Conservation (phyloP, 768 basidiomycete genomes). For the Kwoniella bestiolae region DNA sequence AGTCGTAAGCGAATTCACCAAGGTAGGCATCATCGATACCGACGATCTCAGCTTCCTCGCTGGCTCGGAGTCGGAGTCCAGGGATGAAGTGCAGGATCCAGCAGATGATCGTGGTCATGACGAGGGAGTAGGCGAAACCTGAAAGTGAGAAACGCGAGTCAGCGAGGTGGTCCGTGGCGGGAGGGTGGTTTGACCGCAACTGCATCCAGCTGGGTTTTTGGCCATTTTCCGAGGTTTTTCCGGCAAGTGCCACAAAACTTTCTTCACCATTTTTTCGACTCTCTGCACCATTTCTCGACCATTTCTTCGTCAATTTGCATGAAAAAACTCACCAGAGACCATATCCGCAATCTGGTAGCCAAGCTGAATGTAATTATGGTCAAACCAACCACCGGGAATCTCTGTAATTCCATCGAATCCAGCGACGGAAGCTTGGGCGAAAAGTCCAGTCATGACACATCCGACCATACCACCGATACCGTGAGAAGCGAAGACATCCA, state of each 20-base stretch:
- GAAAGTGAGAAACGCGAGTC: background rate
- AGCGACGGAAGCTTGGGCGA: constrained; percentile 70
- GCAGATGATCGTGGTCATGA: constrained; percentile 54
- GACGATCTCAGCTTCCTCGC: constrained; percentile 58
- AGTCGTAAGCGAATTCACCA: constrained; percentile 89
- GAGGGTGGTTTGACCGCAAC: background rate
- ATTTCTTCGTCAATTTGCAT: background rate
- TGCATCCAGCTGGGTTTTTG: background rate
- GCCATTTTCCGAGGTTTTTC: background rate
- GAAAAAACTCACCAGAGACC: constrained; percentile 33
- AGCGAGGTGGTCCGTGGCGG: background rate
- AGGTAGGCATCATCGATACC: constrained; percentile 66
- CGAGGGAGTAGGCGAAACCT: constrained; percentile 38
- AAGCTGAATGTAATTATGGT: constrained; percentile 69
- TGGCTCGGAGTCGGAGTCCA: constrained; percentile 52
- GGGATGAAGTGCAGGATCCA: constrained; percentile 59
- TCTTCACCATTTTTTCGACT: background rate
- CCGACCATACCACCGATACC: constrained; percentile 74
- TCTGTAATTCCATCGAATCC: constrained; percentile 70
- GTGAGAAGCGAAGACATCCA: constrained; percentile 91
- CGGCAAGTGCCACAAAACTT: background rate
- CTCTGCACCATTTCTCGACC: background rate
- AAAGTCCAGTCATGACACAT: constrained; percentile 69
- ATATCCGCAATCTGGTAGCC: constrained; percentile 68
- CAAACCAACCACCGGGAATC: constrained; percentile 64